Conservation (phyloP, 371 early-diverging fungal genomes). For the Rhizopus stolonifer region DNA sequence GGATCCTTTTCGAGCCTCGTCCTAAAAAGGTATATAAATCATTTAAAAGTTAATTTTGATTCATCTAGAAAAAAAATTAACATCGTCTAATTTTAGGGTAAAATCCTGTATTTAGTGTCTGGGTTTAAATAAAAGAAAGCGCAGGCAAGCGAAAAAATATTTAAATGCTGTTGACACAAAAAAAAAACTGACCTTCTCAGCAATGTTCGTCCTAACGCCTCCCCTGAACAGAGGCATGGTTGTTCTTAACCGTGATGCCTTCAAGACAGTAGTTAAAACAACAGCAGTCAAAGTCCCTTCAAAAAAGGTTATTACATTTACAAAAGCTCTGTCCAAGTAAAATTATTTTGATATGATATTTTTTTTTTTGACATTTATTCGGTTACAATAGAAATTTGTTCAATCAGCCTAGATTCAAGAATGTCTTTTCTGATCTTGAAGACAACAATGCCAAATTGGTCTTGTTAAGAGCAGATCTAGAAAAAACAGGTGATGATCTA, state of each 20-base stretch:
- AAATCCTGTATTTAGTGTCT: no score
- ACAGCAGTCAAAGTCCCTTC: conserved; percentile 69
- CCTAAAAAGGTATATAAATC: no score
- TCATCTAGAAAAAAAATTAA: no score
- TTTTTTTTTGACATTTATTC: neutral
- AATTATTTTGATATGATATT: neutral
- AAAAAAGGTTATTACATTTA: conserved; percentile 52
- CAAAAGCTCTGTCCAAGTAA: conserved; percentile 54
- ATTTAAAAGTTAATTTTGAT: no score
- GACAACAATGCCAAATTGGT: conserved; percentile 62
- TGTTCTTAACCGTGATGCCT: conserved; percentile 61
- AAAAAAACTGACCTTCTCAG: neutral
- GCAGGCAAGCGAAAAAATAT: neutral
- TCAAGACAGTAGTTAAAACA: conserved; percentile 53
- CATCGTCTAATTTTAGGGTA: no score
- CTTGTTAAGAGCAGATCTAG: conserved; percentile 47
- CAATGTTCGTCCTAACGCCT: conserved; percentile 18
- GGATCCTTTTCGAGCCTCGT: no score
- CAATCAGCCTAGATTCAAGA: conserved; percentile 69
- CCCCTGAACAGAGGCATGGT: conserved; percentile 56
- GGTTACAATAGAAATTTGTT: conserved; percentile 56
- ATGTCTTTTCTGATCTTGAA: conserved; percentile 61
- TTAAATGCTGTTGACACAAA: neutral
- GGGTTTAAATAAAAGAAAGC: no score
- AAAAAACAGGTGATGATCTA: conserved; percentile 8